phyloP scores from a whole-genome alignment of 2,329 filamentous ascomycete species.

The Macrophomina tecta region DNA sequence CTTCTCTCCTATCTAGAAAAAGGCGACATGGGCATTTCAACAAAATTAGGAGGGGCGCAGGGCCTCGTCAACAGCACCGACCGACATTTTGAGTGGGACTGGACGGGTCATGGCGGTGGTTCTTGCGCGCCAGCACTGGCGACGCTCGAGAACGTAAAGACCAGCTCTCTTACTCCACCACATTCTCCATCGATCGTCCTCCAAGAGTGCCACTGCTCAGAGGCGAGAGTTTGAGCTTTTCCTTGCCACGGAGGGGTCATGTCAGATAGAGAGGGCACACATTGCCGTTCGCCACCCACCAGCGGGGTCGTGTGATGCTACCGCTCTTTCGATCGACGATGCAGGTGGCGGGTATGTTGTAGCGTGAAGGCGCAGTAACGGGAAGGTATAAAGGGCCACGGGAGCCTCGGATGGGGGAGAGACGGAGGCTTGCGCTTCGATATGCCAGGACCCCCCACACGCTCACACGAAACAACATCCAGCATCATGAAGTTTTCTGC shows the following conservation, averaged over 20 bases:
- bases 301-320: conserved; percentile 7
- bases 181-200: conserved; percentile 15
- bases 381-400: conserved; percentile 1
- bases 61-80: not conserved
- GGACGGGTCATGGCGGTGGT: not conserved
- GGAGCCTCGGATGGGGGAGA: not conserved
- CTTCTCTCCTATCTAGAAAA: not conserved
- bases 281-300: not conserved
- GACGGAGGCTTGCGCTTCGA: not conserved
- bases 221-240: not conserved
- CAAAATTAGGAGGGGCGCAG: not conserved
- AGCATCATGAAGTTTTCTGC: not conserved
- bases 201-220: not conserved
- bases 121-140: conserved; percentile 11
- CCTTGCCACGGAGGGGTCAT: conserved; percentile 2
- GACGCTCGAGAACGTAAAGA: not conserved
- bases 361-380: not conserved
- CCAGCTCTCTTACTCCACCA: conserved; percentile 12
- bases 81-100: conserved; percentile 19
- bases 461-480: not conserved
- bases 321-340: conserved; percentile 13
- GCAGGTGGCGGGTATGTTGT: conserved; percentile 2
- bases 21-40: not conserved
- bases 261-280: not conserved
- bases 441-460: not conserved